These are phyloP conservation scores for Pseudopyrenochaeta lycopersici DNA, from an alignment of 2,329 filamentous ascomycete genomes.

Conservation along the genomic window DNA sequence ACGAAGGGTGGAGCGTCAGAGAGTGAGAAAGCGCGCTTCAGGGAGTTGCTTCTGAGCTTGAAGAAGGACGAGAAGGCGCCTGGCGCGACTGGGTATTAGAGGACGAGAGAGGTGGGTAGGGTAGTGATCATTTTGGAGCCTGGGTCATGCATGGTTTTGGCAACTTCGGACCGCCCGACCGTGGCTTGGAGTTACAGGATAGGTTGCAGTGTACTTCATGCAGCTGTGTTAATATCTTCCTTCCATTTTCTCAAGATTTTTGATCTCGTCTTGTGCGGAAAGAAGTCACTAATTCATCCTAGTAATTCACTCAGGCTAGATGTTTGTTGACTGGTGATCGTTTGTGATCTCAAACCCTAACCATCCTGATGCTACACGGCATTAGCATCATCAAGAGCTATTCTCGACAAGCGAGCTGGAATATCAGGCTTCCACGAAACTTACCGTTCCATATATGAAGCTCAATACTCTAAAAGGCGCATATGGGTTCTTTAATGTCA, in stretches of 20 bases:
- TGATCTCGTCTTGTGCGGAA: background rate
- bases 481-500: too few species aligned
- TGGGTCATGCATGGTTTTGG: constrained; percentile 21
- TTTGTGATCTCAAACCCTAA: too few species aligned
- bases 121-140: constrained; percentile 16
- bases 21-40: constrained; percentile 95
- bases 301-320: background rate
- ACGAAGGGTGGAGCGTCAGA: constrained; percentile 84
- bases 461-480: too few species aligned
- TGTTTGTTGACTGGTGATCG: too few species aligned
- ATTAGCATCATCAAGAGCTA: too few species aligned
- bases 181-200: constrained; percentile 32
- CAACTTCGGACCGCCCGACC: constrained; percentile 16
- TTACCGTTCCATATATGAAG: too few species aligned
- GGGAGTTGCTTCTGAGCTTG: constrained; percentile 85
- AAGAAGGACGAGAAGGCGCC: constrained; percentile 92
- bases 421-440: too few species aligned
- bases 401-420: too few species aligned
- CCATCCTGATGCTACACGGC: too few species aligned
- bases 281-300: background rate
- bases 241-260: background rate
- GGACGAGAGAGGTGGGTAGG: constrained; percentile 5
- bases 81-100: constrained; percentile 60
- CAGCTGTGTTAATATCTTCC: constrained; percentile 31
- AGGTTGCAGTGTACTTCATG: constrained; percentile 27